Evolutionary conservation across 2,329 filamentous ascomycete genomes (phyloP).

Genomic region (Talaromyces rugulosus): DNA sequence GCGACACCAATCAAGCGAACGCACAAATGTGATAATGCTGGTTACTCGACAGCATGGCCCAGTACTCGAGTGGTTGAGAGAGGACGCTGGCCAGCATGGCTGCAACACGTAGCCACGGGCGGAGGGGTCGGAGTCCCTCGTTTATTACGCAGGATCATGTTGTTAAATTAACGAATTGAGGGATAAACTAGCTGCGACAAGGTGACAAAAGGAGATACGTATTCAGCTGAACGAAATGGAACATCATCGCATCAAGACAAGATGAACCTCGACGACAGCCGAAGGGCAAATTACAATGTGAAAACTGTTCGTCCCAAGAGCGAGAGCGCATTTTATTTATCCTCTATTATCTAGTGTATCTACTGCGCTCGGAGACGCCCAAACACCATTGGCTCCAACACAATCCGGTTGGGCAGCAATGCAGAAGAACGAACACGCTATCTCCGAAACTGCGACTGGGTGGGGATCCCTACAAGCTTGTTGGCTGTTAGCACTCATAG

Average conservation of each 20-base stretch:
- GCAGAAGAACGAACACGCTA: slow-evolving; percentile 6
- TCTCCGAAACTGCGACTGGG: neutral
- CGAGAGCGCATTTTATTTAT: neutral
- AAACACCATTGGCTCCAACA: slow-evolving; percentile 1
- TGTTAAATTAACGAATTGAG: neutral
- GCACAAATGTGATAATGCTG: slow-evolving; percentile 8
- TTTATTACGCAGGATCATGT: neutral
- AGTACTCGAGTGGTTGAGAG: neutral
- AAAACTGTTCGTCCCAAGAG: neutral
- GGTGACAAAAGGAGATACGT: neutral
- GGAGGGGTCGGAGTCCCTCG: neutral
- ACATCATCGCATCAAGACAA: neutral
- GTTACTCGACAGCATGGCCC: neutral
- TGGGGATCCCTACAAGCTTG: neutral
- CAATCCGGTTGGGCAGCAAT: slow-evolving; percentile 14
- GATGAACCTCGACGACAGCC: neutral
- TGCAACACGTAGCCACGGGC: neutral
- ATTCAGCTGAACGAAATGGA: neutral
- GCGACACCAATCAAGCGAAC: slow-evolving; percentile 8
- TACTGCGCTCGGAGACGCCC: neutral
- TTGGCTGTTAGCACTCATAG: neutral
- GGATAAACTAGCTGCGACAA: neutral
- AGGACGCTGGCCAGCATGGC: neutral
- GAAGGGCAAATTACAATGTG: neutral
- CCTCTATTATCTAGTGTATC: neutral